These are phyloP conservation scores for Trametes coccinea DNA, from an alignment of 768 basidiomycete species.

Conservation along the genomic window DNA sequence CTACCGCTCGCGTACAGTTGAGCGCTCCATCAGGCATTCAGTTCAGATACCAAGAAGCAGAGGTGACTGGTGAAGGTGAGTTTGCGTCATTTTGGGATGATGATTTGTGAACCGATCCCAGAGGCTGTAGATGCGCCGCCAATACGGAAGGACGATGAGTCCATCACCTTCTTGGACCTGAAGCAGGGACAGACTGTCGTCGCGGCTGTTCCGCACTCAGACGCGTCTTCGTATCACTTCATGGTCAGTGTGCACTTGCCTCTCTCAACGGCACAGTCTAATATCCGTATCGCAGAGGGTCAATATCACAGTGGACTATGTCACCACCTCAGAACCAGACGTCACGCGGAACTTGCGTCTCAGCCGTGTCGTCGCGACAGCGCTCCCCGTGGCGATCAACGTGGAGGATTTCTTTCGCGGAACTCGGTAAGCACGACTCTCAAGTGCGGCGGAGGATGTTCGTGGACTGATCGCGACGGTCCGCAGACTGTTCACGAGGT, in stretches of 20 bases:
- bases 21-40: conserved; percentile 52
- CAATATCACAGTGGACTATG: conserved; percentile 66
- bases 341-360: conserved; percentile 55
- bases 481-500: conserved; percentile 82
- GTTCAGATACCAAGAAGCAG: conserved; percentile 47
- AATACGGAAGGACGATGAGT: conserved; percentile 43
- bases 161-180: conserved; percentile 50
- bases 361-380: conserved; percentile 58
- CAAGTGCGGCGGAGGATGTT: neutral
- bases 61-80: conserved; percentile 40
- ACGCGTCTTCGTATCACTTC: conserved; percentile 57
- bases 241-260: conserved; percentile 48
- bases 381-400: conserved; percentile 86
- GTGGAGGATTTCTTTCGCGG: conserved; percentile 97
- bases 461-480: neutral
- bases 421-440: conserved; percentile 53
- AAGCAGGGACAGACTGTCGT: conserved; percentile 45
- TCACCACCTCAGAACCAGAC: conserved; percentile 52
- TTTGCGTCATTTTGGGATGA: neutral
- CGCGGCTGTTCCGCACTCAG: conserved; percentile 66
- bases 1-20: conserved; percentile 53
- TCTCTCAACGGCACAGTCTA: too few species aligned
- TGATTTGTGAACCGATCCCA: neutral
- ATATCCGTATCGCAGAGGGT: conserved; percentile 55
- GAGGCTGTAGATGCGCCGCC: conserved; percentile 11